Percentiles rank a stretch among this genome's conserved stretches.
These are phyloP conservation scores for Fraxinus anomala DNA, from an alignment of 257 asterid genomes.

Conservation along the genomic window DNA sequence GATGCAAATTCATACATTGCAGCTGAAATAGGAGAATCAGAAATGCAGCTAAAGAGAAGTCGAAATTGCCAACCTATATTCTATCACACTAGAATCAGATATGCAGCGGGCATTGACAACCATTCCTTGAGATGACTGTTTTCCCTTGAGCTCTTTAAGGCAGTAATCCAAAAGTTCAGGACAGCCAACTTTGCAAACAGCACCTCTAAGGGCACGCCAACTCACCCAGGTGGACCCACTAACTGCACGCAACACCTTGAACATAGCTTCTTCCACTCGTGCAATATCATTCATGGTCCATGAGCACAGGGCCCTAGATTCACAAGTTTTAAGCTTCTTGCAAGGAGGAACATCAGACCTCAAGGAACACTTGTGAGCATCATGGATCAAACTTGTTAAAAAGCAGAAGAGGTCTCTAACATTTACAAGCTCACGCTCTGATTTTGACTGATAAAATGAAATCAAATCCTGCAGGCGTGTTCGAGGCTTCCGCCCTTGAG, in stretches of 20 bases:
- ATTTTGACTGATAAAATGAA: slow-evolving; percentile 77
- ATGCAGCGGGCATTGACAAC: slow-evolving; percentile 60
- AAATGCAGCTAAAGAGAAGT: not conserved
- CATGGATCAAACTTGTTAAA: slow-evolving; percentile 63
- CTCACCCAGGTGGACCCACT: slow-evolving; percentile 92
- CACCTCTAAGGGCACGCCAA: slow-evolving; percentile 93
- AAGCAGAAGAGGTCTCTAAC: slow-evolving; percentile 73
- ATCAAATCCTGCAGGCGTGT: slow-evolving; percentile 76
- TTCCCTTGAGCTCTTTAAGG: slow-evolving; percentile 82
- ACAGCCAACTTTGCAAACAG: slow-evolving; percentile 77
- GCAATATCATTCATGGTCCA: slow-evolving; percentile 65
- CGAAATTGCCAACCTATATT: slow-evolving; percentile 60
- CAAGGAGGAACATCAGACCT: slow-evolving; percentile 41
- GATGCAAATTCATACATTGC: not conserved
- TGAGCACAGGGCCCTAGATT: slow-evolving; percentile 61
- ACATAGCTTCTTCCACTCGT: slow-evolving; percentile 86
- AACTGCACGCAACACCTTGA: slow-evolving; percentile 81
- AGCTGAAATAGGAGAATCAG: not conserved
- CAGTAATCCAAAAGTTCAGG: slow-evolving; percentile 92
- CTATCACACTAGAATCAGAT: slow-evolving; percentile 78
- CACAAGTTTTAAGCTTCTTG: slow-evolving; percentile 55
- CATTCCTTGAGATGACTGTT: slow-evolving; percentile 77
- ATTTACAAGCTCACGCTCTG: slow-evolving; percentile 74
- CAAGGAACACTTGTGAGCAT: slow-evolving; percentile 37
- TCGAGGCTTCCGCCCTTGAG: slow-evolving; percentile 82